Evolutionary conservation across 306 rosid species (phyloP), one percentile per base, ranked within the genome.

Genomic region (Trifolium repens): DNA sequence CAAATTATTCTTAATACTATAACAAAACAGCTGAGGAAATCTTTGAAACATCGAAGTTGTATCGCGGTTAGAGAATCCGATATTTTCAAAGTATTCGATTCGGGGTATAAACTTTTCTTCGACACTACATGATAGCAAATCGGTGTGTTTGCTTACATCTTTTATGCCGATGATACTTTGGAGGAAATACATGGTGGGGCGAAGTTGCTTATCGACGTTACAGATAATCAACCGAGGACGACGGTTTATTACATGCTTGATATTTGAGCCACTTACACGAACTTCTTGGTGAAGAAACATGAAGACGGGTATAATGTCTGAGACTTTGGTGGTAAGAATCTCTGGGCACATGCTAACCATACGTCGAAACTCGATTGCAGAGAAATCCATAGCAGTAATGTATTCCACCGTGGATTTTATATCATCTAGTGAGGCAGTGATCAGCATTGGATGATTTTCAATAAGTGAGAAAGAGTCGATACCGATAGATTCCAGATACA

Each of bases 101-200:
- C 96, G 71, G 46, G 96, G 93, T 8, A 87, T 75, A 68, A 91
- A 82, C 80, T 90, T 94, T 13, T 90, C 93, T 83, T 94, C 96
- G 4, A 90, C 98, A 63, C 89, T 84, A 76, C 91, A 87, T 2
- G 98, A 88, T 32, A 94, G 90, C 64, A 94, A 80, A 39, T 84
- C 44, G 1, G 97, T 85, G 84, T 94, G 96, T 60, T 67, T 89
- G 72, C 81, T 72, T 64, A 90, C 91, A 82, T 89, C 88, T 37
- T 87, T 78, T 8, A 94, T 82, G 70, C 97, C 97, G 15, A 94
- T 88, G 15, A 94, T 88, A 80, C 89, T 86, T 69, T 91, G 98
- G 55, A 94, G 96, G 88, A 91, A 94, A 83, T 90, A 90, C 0
- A 94, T 74, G n/a, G 97, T 91, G 37, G 98, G 97, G 22, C 97